Conservation (phyloP, 345 rosid species). For the Heritiera littoralis region DNA sequence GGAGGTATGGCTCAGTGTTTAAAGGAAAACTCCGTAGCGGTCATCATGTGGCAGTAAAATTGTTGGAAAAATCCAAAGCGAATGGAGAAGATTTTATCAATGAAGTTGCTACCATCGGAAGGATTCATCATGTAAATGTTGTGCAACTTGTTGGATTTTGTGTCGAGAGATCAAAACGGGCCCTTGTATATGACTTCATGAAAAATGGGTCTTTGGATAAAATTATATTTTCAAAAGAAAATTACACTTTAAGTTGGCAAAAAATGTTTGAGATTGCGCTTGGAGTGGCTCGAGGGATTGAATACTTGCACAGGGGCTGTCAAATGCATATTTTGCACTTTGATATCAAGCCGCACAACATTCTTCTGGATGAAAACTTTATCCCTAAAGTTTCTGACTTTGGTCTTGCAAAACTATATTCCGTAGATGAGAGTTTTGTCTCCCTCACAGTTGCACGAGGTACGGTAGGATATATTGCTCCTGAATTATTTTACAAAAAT, state of each 20-base stretch:
- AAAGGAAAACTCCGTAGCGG: constrained; percentile 15
- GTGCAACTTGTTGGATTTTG: too few species aligned
- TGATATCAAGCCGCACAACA: too few species aligned
- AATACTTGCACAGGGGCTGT: too few species aligned
- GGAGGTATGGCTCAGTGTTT: constrained; percentile 9
- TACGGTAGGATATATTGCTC: not conserved
- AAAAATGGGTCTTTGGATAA: too few species aligned
- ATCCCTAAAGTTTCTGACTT: not conserved
- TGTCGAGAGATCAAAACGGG: too few species aligned
- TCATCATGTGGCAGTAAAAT: not conserved
- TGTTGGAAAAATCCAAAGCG: not conserved
- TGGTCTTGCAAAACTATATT: not conserved
- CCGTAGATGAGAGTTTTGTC: not conserved
- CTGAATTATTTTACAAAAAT: not conserved
- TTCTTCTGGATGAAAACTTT: not conserved
- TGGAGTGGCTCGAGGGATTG: too few species aligned
- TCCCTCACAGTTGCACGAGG: not conserved
- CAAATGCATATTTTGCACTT: too few species aligned
- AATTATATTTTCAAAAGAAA: too few species aligned
- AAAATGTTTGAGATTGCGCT: too few species aligned
- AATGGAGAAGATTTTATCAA: constrained; percentile 12
- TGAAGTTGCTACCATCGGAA: constrained; percentile 8
- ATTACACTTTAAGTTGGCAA: too few species aligned
- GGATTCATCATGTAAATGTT: too few species aligned
- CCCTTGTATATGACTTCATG: too few species aligned